Base-by-base conservation (phyloP, 2,329 filamentous ascomycete genomes). In the Ceratocystis eucalypticola region DNA sequence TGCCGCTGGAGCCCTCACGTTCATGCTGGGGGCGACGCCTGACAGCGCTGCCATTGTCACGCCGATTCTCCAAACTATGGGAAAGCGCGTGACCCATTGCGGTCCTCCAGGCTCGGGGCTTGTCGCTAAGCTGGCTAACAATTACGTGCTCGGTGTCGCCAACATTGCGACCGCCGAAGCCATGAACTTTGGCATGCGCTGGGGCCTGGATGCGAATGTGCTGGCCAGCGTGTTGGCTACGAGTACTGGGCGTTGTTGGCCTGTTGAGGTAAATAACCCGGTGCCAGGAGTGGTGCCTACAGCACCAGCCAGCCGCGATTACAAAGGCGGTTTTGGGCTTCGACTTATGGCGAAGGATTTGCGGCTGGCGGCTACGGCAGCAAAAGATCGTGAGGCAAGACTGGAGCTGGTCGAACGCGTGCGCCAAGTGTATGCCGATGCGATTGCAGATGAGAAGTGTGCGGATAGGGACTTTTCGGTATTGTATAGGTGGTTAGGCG, bases 241-340 rank as follows among this genome's bases (percentile, higher is more conserved):
- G 2, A 94, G 90, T 71, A 96, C 93, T 0, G 94, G 94, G n/a
- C 84, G 82, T 70, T 97, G 92, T 80, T 99, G 94, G 94, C 91
- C 93, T 0, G 94, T 88, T 72, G 92, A 96, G 77, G 80, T 96
- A 69, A 99, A 99, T 77, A 97, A 97, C 74, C 94, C 94, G 0
- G 91, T 97, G 2, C 86, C 86, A 10, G 92, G 91, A 15, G 91
- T 96, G 0, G 81, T 93, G 25, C 85, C 87, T 68, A 84, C 82
- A 0, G 84, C 90, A 1, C 91, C 93, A 0, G 88, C 91, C 0
- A 83, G 81, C 65, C 80, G 88, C 66, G 91, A 88, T 65, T 99
- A 91, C 71, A 76, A 78, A 20, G 89, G 89, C 59, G 89, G 89
- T 0, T 94, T 93, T 70, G 88, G 88, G 1, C 83, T 93, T 66